Evolutionary conservation across 2,329 filamentous ascomycete species (phyloP), one percentile per base, ranked within the genome.

Genomic region (Emergomyces africanus): DNA sequence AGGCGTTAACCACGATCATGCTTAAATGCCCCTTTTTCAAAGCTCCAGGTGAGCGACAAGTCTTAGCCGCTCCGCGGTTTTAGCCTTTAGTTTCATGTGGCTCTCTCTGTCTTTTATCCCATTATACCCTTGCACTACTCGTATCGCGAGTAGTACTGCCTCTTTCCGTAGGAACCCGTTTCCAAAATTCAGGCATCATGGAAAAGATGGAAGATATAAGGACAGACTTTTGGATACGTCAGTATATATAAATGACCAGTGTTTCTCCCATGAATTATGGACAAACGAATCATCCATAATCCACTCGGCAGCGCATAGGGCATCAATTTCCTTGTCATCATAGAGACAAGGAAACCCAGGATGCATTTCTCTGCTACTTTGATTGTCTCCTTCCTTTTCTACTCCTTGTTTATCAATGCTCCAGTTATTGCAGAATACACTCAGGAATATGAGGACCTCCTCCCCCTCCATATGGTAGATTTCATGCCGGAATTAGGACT

Each of bases 401-500:
- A 42, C n/a, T 9, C 5, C n/a, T 44, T 44, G 41, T 10, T 18
- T n/a, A 23, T 44, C 1, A 44, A 23, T 44, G 3, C n/a, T 8
- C 41, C 41, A 44, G 41, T 23, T 44, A 9, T 44, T 44, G 41
- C 41, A 10, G 41, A 44, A 44, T 20, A 44, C 23, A 23, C 41
- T 18, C 18, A 44, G n/a, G n/a, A 44, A 44, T 44, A 44, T 44
- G 41, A 44, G 8, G 18, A 23, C 20, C 54, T 48, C 8, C 39
- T 57, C 39, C 58, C 58, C 15, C 50, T 59, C n/a, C 53, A 46
- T 46, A 33, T 59, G 58, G 55, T 41, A 37, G 58, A 55, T 28
- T 59, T 59, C 41, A 25, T 30, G 12, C 30, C 50, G 14, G 53
- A 54, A 39, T 35, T 28, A 14, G 23, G 33, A n/a, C 30, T 56